Evolutionary conservation across 306 rosid genomes (phyloP).

Genomic region (Oemleria cerasiformis): DNA sequence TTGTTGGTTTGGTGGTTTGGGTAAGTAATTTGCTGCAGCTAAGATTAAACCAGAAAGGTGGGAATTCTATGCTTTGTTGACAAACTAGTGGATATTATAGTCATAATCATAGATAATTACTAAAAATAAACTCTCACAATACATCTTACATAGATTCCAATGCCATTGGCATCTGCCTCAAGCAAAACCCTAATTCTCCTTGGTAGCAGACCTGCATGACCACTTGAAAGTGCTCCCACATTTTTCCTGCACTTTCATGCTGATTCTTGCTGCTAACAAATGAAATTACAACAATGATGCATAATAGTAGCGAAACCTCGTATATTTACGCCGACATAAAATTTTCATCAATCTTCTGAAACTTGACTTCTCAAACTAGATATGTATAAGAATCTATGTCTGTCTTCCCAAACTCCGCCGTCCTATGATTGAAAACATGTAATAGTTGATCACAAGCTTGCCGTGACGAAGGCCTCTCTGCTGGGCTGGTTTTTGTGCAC

Average conservation of each 20-base stretch:
- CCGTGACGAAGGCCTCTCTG: conserved; percentile 76
- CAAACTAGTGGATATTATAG: neutral
- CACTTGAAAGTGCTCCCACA: too few relatives aligned
- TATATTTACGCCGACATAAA: neutral
- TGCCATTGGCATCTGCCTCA: neutral
- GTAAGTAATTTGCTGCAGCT: too few relatives aligned
- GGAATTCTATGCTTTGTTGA: neutral
- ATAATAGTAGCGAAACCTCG: too few relatives aligned
- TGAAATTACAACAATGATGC: neutral
- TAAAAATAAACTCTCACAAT: neutral
- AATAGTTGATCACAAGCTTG: conserved; percentile 70
- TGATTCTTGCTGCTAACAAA: neutral
- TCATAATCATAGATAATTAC: neutral
- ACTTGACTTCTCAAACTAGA: conserved; percentile 4
- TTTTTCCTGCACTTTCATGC: too few relatives aligned
- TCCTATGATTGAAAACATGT: conserved; percentile 52
- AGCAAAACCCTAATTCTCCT: neutral
- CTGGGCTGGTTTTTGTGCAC: conserved; percentile 75
- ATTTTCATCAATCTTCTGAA: conserved; percentile 13
- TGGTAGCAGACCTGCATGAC: neutral
- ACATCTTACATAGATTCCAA: neutral
- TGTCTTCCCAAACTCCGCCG: conserved; percentile 40
- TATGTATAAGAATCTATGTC: conserved; percentile 20
- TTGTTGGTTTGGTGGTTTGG: too few relatives aligned
- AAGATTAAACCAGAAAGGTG: too few relatives aligned